phyloP scores from a whole-genome alignment of 1,284 basidiomycete genomes.

The Ustilago curta region DNA sequence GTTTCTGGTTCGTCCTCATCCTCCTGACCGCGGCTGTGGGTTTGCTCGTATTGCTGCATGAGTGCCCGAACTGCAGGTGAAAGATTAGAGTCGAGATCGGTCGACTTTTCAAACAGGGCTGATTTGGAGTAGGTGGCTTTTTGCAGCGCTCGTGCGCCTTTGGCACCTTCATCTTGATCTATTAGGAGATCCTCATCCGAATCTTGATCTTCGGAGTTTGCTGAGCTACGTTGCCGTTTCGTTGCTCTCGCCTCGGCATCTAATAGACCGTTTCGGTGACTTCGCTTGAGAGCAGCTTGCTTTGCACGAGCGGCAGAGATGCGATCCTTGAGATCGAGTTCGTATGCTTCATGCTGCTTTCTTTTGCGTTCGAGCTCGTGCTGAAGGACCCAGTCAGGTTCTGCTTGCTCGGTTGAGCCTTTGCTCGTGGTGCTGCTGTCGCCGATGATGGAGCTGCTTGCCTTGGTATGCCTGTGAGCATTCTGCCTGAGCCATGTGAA shows the following conservation, averaged over 20 bases:
- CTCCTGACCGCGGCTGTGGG: conserved; percentile 43
- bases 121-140: conserved; percentile 36
- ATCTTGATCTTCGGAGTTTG: conserved; percentile 8
- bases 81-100: conserved; percentile 69
- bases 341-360: conserved; percentile 58
- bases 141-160: conserved; percentile 16
- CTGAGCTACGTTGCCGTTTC: conserved; percentile 21
- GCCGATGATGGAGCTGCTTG: conserved; percentile 30
- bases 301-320: conserved; percentile 54
- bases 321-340: conserved; percentile 66
- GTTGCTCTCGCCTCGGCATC: conserved; percentile 17
- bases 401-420: conserved; percentile 28
- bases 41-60: conserved; percentile 74
- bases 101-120: conserved; percentile 14
- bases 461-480: conserved; percentile 40
- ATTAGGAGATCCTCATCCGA: conserved; percentile 55
- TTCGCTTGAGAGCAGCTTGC: conserved; percentile 45
- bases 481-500: conserved; percentile 69
- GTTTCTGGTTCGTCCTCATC: conserved; percentile 66
- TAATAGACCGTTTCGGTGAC: conserved; percentile 10
- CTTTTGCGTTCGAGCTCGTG: conserved; percentile 67
- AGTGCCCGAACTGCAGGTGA: conserved; percentile 83
- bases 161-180: conserved; percentile 29
- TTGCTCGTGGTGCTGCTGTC: not conserved
- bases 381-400: conserved; percentile 71